Percentiles rank a stretch among this genome's conserved stretches.
Evolutionary conservation across 139 green algal genomes (phyloP).

Genomic region (Ostreobium quekettii): DNA sequence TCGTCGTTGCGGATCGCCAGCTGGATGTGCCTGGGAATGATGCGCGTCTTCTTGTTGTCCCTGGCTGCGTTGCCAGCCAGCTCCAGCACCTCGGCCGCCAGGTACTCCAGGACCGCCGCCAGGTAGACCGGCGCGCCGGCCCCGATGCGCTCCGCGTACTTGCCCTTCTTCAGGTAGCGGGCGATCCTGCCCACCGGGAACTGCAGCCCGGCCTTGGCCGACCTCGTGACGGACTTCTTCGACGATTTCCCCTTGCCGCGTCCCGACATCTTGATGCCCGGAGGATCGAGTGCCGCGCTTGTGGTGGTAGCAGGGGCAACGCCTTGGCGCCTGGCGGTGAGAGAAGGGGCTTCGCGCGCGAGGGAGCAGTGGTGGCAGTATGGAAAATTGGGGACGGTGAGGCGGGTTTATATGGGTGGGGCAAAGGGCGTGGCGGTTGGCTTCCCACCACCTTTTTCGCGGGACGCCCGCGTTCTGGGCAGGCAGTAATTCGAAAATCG

Average conservation of each 20-base stretch:
- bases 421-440: too few relatives aligned
- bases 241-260: constrained; percentile 20
- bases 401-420: too few relatives aligned
- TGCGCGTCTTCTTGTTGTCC: constrained; percentile 93
- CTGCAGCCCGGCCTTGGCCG: constrained; percentile 70
- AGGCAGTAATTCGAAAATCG: too few relatives aligned
- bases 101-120: constrained; percentile 56
- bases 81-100: constrained; percentile 67
- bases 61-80: constrained; percentile 76
- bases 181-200: constrained; percentile 76
- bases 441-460: too few relatives aligned
- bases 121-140: constrained; percentile 56
- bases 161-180: constrained; percentile 71
- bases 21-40: constrained; percentile 79
- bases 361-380: too few relatives aligned
- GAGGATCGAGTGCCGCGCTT: too few relatives aligned
- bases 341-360: too few relatives aligned
- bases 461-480: too few relatives aligned
- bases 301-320: too few relatives aligned
- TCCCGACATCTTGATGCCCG: constrained; percentile 20
- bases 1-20: constrained; percentile 89
- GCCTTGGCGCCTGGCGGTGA: too few relatives aligned
- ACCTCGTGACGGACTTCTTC: constrained; percentile 56
- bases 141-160: constrained; percentile 53
- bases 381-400: too few relatives aligned